Base-by-base conservation (phyloP, 1,284 basidiomycete species). In the Heterobasidion parviporum region DNA sequence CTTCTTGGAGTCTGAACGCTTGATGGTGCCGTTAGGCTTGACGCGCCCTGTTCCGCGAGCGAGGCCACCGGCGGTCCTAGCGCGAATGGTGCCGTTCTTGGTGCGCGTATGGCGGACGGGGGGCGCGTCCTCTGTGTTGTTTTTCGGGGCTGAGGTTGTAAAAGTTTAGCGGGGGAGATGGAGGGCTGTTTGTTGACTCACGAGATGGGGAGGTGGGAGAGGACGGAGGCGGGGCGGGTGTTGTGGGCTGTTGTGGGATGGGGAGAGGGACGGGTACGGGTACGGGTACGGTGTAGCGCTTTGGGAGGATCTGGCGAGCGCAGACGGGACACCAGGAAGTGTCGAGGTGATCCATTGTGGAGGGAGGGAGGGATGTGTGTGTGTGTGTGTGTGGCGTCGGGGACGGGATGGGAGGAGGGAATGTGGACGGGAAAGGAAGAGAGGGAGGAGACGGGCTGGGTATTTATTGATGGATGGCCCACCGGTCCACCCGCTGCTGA, bases 271-370 rank as follows among this genome's bases (percentile, higher is more conserved):
- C 65, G 20, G 60, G 54, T 55, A 79, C 64, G 20, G 60, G 54
- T 55, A 79, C 64, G 47, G 78, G 70, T 57, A 87, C 76, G 18
- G 73, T 74, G 60, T 72, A 73, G 61, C 85, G 82, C 64, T 85
- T 86, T 32, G 87, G 87, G 26, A 80, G 72, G 60, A 89, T 89
- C 60, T 83, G 81, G 62, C 79, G 74, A 62, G 82, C 78, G 72
- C 87, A 89, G 63, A 80, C 79, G 52, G 84, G 84, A 76, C 87
- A 89, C 83, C 85, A 89, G 54, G 77, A 74, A 59, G 82, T 75
- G 72, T 86, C 74, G 69, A 76, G 61, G 52, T 63, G 64, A 58
- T 62, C 62, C 63, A 67, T 65, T 59, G 61, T 61, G 62, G 65
- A 26, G 26, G 26, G 26, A 26, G 54, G 50, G 33, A 51, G 26